These are phyloP conservation scores for Populus alba DNA, from an alignment of 345 rosid genomes.

Conservation along the genomic window DNA sequence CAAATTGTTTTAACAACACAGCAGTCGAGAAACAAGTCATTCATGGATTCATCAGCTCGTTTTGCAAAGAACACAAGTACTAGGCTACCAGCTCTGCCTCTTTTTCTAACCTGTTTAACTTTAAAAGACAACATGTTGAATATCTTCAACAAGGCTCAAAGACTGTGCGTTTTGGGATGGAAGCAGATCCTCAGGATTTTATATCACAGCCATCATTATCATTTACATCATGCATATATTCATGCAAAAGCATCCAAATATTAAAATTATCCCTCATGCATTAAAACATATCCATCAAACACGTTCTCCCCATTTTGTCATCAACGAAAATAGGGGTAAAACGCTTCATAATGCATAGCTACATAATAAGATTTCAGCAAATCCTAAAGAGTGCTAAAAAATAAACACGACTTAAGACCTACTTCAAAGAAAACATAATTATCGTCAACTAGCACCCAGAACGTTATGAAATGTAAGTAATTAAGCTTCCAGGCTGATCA, in stretches of 20 bases:
- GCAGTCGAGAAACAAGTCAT: neutral
- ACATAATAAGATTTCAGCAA: neutral
- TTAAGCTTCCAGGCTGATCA: neutral
- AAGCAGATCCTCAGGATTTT: neutral
- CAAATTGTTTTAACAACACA: neutral
- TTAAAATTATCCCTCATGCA: neutral
- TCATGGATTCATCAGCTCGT: neutral
- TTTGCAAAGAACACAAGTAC: neutral
- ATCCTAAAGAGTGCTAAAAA: neutral
- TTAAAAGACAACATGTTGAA: neutral
- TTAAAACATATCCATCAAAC: neutral
- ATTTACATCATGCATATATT: neutral
- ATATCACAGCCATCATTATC: neutral
- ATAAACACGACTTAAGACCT: neutral
- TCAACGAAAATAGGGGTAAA: neutral
- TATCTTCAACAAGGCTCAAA: neutral
- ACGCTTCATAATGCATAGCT: neutral
- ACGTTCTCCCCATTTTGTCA: neutral
- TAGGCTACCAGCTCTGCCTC: neutral
- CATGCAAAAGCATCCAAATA: neutral
- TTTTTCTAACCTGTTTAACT: neutral
- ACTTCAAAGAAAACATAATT: neutral
- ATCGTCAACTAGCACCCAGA: neutral
- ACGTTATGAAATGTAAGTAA: neutral
- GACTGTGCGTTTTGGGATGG: neutral